These are phyloP conservation scores for Nemania diffusa DNA, from an alignment of 2,329 filamentous ascomycete species.

Conservation along the genomic window DNA sequence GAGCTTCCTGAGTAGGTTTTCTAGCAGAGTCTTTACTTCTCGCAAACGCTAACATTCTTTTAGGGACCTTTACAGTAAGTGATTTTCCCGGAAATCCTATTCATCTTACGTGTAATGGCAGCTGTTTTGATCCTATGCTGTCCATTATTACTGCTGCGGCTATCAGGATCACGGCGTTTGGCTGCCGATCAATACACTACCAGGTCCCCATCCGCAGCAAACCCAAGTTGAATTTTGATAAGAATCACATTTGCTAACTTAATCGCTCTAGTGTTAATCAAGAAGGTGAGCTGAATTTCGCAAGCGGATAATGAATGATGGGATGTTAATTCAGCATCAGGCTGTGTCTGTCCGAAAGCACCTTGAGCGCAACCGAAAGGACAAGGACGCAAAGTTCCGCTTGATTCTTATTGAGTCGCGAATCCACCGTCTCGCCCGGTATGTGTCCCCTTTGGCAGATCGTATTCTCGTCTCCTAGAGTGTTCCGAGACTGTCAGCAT, in stretches of 20 bases:
- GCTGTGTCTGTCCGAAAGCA: constrained; percentile 99
- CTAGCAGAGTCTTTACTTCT: not conserved
- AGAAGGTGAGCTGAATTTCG: constrained; percentile 77
- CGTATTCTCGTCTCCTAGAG: not conserved
- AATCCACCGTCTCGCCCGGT: constrained; percentile 98
- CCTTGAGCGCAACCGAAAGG: constrained; percentile 99
- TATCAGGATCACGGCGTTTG: not conserved
- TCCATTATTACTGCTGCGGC: not conserved
- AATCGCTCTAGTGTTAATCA: constrained; percentile 73
- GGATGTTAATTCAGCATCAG: constrained; percentile 57
- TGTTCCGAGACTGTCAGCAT: not conserved
- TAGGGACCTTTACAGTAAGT: constrained; percentile 82
- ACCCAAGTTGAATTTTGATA: not conserved
- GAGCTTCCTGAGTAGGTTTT: constrained; percentile 80
- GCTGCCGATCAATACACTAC: not conserved
- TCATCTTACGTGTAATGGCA: not conserved
- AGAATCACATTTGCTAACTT: constrained; percentile 21
- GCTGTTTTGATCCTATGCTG: not conserved
- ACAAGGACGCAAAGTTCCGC: constrained; percentile 99
- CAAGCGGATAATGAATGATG: not conserved
- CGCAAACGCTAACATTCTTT: constrained; percentile 13
- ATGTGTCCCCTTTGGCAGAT: constrained; percentile 51
- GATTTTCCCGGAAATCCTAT: constrained; percentile 57
- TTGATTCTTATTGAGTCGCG: constrained; percentile 98
- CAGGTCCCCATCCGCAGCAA: too few species aligned